Conservation (phyloP, 352 stramenopile species). For the Phytophthora fragariae region DNA sequence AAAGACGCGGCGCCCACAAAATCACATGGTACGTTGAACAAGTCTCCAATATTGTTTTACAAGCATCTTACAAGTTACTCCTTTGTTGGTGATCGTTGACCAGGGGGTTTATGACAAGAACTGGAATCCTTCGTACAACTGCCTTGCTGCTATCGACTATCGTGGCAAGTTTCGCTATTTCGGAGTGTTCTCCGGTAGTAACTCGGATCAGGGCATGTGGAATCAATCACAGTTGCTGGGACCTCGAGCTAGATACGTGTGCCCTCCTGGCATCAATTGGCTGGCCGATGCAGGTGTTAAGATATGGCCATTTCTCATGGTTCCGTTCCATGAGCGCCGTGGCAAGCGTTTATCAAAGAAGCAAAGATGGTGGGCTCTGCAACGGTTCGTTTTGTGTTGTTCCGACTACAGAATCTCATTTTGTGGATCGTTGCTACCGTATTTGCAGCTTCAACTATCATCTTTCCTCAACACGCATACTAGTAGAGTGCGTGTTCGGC, state of each 20-base stretch:
- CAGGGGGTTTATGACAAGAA: slow-evolving; percentile 7
- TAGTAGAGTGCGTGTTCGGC: slow-evolving; percentile 14
- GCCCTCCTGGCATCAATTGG: slow-evolving; percentile 17
- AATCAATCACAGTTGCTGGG: slow-evolving; percentile 17
- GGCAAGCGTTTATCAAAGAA: not conserved
- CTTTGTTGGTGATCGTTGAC: no score
- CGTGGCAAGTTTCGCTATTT: slow-evolving; percentile 8
- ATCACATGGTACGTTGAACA: slow-evolving; percentile 1
- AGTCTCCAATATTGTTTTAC: not conserved
- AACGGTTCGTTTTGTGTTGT: not conserved
- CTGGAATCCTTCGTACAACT: slow-evolving; percentile 5
- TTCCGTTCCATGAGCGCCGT: slow-evolving; percentile 3
- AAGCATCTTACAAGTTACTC: no score
- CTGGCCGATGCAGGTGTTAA: slow-evolving; percentile 15
- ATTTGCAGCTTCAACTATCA: not conserved
- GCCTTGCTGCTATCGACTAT: slow-evolving; percentile 3
- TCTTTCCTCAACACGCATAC: not conserved
- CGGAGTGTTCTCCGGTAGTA: slow-evolving; percentile 10
- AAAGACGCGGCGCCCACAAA: not conserved
- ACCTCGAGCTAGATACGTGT: not conserved
- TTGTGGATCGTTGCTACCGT: not conserved
- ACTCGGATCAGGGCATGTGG: slow-evolving; percentile 22
- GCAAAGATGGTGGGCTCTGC: not conserved
- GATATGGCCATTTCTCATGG: slow-evolving; percentile 19
- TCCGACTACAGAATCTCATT: not conserved